Percentiles rank a stretch among this genome's conserved stretches.
These are phyloP conservation scores for Epichloe aotearoae DNA, from an alignment of 2,329 filamentous ascomycete genomes.

Conservation along the genomic window DNA sequence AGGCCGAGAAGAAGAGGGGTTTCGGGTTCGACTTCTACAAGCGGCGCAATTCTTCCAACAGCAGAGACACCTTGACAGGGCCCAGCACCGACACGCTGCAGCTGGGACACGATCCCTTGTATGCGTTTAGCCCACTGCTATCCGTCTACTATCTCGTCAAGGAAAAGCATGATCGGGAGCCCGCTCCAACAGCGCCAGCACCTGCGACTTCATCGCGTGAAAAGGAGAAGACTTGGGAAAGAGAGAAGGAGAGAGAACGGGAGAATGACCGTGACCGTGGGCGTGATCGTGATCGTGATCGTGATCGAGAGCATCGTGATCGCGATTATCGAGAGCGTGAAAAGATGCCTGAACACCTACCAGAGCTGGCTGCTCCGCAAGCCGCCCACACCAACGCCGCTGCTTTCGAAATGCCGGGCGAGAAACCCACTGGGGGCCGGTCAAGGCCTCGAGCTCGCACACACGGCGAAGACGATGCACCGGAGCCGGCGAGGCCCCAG, in stretches of 20 bases:
- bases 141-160: conserved; percentile 94
- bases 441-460: conserved; percentile 78
- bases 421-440: conserved; percentile 72
- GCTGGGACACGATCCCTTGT: conserved; percentile 73
- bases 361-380: conserved; percentile 68
- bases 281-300: conserved; percentile 2
- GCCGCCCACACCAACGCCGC: conserved; percentile 80
- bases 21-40: conserved; percentile 96
- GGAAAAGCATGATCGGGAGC: conserved; percentile 81
- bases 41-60: conserved; percentile 75
- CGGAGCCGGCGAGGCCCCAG: conserved; percentile 36
- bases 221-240: neutral
- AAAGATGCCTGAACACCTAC: conserved; percentile 38
- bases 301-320: conserved; percentile 9
- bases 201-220: conserved; percentile 16
- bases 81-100: conserved; percentile 80
- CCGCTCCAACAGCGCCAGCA: conserved; percentile 33
- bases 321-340: conserved; percentile 15
- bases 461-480: conserved; percentile 84
- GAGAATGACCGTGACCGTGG: conserved; percentile 17
- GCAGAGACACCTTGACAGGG: conserved; percentile 71
- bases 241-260: conserved; percentile 11
- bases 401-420: conserved; percentile 77
- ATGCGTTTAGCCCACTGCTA: conserved; percentile 82
- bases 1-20: conserved; percentile 71